Evolutionary conservation across 2,329 filamentous ascomycete genomes (phyloP).

Genomic region (Paracamarosporium sp.): DNA sequence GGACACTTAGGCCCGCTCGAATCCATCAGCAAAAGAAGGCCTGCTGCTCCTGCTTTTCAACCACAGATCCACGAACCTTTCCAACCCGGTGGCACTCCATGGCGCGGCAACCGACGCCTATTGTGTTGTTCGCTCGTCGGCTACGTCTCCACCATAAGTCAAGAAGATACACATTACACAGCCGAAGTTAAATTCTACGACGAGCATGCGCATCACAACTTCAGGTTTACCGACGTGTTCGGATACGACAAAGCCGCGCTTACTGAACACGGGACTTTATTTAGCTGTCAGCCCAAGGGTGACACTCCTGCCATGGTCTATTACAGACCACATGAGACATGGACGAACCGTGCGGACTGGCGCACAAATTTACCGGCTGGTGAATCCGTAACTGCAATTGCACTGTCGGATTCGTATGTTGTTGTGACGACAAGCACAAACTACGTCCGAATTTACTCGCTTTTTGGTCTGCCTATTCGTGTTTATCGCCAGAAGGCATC

Average conservation of each 20-base stretch:
- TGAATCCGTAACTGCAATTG: constrained; percentile 87
- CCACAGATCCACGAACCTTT: constrained; percentile 83
- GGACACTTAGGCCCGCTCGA: constrained; percentile 54
- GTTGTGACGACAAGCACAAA: constrained; percentile 85
- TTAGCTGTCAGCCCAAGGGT: constrained; percentile 73
- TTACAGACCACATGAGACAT: constrained; percentile 95
- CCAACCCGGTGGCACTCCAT: constrained; percentile 93
- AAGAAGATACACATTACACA: constrained; percentile 85
- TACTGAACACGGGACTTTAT: constrained; percentile 81
- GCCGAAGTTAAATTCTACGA: constrained; percentile 98
- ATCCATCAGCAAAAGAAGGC: constrained; percentile 58
- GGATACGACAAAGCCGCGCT: constrained; percentile 96
- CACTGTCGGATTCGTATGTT: constrained; percentile 88
- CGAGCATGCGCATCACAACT: constrained; percentile 87
- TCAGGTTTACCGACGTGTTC: constrained; percentile 97
- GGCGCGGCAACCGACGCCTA: constrained; percentile 93
- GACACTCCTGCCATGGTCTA: constrained; percentile 82
- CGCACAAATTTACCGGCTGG: constrained; percentile 83
- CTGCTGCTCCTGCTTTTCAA: constrained; percentile 55
- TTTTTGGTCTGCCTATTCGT: constrained; percentile 88
- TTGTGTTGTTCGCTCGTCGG: constrained; percentile 92
- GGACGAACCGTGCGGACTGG: constrained; percentile 92
- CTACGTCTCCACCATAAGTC: constrained; percentile 96
- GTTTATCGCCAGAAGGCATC: constrained; percentile 91
- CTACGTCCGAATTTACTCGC: constrained; percentile 90